Evolutionary conservation across 2,329 filamentous ascomycete genomes (phyloP), one percentile per base, ranked within the genome.

Genomic region (Colletotrichum aenigma): DNA sequence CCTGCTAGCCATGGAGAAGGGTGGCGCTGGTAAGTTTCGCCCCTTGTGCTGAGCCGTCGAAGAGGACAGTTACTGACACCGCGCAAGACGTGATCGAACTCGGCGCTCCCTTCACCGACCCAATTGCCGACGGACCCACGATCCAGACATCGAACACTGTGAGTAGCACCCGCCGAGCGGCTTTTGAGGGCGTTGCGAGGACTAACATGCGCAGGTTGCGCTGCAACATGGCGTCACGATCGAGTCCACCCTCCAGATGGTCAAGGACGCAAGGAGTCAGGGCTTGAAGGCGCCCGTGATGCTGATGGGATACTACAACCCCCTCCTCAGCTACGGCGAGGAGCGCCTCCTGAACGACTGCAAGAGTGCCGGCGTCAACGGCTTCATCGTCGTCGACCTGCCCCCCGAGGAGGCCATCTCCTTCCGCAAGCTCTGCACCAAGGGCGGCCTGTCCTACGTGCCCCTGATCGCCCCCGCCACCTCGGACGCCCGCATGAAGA

Each of bases 261-360:
- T 98, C 76, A 93, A 94, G 80, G 91, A 94, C 77, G 95, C 96
- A 62, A 91, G 97, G 81, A 89, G 90, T 79, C 91, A 90, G 77
- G 97, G 97, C 56, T 88, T 98, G 71, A 93, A 90, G 81, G 92
- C 94, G 1, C 97, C 97, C 1, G 91, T 99, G 56, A 87, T 99
- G 82, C 91, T 99, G 79, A 99, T 99, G 97, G 97, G 97, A 81
- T 99, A 99, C 91, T 99, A 98, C 88, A 99, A 99, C 88, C 97
- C 97, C 2, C 89, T 98, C 77, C 89, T 98, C 77, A 95, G 94
- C 81, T 99, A 98, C 83, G 97, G 97, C 70, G 97, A 99, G 87
- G 96, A 98, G 87, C 91, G 90, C 76, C 92, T 98, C 85, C 88
- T 99, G 70, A 90, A 92, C 80, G 96, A 98, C 85, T 95, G 95